Conservation (phyloP, 164 flowering plant genomes). For the Echeveria elegans region DNA sequence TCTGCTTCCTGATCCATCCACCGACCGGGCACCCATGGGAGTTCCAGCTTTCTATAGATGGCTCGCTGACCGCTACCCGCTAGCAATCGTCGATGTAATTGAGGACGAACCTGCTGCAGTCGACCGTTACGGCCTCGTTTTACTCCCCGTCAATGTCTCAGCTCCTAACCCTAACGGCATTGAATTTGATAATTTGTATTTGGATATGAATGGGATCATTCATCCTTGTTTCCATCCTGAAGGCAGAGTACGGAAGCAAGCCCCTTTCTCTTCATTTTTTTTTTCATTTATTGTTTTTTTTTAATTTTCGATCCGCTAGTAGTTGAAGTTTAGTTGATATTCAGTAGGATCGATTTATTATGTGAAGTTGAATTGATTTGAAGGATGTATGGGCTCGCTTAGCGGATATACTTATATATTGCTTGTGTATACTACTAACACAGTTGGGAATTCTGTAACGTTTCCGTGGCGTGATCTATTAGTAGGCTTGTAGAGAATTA, state of each 20-base stretch:
- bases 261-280: background rate
- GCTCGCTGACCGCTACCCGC: slow-evolving; percentile 29
- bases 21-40: slow-evolving; percentile 31
- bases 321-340: background rate
- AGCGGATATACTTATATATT: too few species aligned
- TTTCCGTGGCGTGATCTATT: background rate
- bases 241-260: slow-evolving; percentile 17
- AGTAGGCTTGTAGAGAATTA: background rate
- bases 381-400: too few species aligned
- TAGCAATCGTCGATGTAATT: slow-evolving; percentile 18
- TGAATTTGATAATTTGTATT: slow-evolving; percentile 45
- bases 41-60: slow-evolving; percentile 46
- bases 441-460: background rate
- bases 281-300: background rate
- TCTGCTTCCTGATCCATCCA: background rate
- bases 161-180: slow-evolving; percentile 34
- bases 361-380: too few species aligned
- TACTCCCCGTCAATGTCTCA: slow-evolving; percentile 16
- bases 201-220: slow-evolving; percentile 51
- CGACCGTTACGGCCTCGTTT: slow-evolving; percentile 8
- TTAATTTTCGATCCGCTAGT: background rate
- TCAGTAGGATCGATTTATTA: too few species aligned
- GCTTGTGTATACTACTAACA: too few species aligned
- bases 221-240: slow-evolving; percentile 61
- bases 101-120: slow-evolving; percentile 20